Evolutionary conservation across 2,329 filamentous ascomycete species (phyloP).

Genomic region (Neonectria punicea): DNA sequence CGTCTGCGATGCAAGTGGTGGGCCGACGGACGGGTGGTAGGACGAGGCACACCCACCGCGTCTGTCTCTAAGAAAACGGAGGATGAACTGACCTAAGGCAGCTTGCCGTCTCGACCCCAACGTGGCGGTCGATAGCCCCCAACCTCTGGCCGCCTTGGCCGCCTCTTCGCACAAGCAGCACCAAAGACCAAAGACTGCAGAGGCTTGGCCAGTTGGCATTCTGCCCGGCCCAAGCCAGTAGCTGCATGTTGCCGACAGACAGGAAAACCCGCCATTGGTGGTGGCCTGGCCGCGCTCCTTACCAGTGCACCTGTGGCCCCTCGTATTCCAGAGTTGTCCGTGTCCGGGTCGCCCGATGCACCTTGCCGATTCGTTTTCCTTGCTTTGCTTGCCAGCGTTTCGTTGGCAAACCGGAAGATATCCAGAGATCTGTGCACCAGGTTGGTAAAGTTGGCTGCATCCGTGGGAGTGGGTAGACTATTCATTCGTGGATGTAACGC

Average conservation of each 20-base stretch:
- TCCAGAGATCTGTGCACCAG: not conserved
- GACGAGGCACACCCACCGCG: not conserved
- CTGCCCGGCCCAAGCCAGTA: not conserved
- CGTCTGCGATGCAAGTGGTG: not conserved
- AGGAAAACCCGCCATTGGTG: not conserved
- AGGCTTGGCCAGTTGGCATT: constrained; percentile 10
- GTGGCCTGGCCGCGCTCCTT: not conserved
- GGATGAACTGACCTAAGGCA: not conserved
- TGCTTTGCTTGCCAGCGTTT: not conserved
- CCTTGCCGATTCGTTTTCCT: not conserved
- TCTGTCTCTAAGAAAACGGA: not conserved
- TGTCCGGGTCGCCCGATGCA: not conserved
- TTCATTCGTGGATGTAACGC: not conserved
- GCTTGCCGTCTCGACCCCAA: not conserved
- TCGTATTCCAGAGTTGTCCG: not conserved
- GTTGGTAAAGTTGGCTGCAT: not conserved
- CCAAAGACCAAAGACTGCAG: not conserved
- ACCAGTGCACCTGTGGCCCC: not conserved
- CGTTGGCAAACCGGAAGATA: not conserved
- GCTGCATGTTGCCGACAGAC: not conserved
- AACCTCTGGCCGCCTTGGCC: constrained; percentile 1
- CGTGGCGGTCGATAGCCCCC: constrained; percentile 3
- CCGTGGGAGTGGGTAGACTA: not conserved
- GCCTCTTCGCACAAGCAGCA: not conserved
- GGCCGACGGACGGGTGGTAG: not conserved